Evolutionary conservation across 768 basidiomycete species (phyloP), one percentile per base, ranked within the genome.

Genomic region (Grammothele lineata): DNA sequence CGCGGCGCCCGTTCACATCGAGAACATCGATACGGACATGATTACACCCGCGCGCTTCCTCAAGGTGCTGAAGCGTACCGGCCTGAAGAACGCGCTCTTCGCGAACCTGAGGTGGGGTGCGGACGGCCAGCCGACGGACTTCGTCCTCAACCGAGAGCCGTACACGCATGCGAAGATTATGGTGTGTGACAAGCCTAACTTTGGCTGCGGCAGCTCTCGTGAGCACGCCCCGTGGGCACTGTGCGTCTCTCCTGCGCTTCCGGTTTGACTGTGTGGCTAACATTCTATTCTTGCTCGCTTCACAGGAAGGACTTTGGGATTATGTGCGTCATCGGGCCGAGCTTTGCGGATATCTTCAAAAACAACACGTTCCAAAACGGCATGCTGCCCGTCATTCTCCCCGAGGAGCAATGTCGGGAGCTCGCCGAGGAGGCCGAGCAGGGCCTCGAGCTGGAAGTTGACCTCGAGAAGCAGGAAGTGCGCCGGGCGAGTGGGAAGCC

Each of bases 1-100:
- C 56, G 69, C 75, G 22, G 76, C 76, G n/a, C 77, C 76, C 19
- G 60, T 78, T 57, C 68, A 71, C 54, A 75, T 75, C 30, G 69
- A 74, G 55, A 78, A 79, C 53, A 73, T 81, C 49, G 81, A 83
- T 57, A 83, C 81, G 48, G 81, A 83, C 63, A 74, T 80, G 68
- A 79, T 83, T 61, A 82, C 81, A 52, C 81, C 81, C 14, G 80
- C 81, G 58, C 78, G 78, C 53, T 83, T 81, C 72, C 65, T 83
- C 56, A 82, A 81, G 66, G 82, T 81, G 14, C 70, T 83, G 49
- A 77, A 81, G 66, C 70, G 81, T 41, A 80, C 81, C 18, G 81
- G 81, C 41, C 72, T 83, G 41, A 78, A 79, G 39, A 64, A 75
- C 42, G 79, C 78, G 10, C 70, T 80, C 33, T 83, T 83, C 67